Percentiles rank a stretch among this genome's conserved stretches.
phyloP scores from a whole-genome alignment of 23 red algal genomes.

The Gracilariopsis chorda region DNA sequence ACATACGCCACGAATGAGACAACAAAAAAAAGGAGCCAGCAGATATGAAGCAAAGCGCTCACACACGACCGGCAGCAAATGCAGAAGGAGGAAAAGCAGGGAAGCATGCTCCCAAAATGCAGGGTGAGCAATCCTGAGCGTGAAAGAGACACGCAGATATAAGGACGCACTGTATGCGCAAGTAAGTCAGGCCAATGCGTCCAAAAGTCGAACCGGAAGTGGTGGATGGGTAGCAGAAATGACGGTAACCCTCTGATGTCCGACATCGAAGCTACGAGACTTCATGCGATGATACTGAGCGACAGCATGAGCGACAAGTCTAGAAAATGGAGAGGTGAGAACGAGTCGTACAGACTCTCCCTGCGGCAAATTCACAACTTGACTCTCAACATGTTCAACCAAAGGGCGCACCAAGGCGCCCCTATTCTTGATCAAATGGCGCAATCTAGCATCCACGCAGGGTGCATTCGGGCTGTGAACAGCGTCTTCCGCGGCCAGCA shows the following conservation, averaged over 20 bases:
- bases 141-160: no score
- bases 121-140: no score
- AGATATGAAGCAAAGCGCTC: no score
- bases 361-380: not conserved
- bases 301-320: constrained; percentile 44
- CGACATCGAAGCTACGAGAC: constrained; percentile 3
- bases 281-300: constrained; percentile 34
- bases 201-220: not conserved
- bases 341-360: constrained; percentile 16
- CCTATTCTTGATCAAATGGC: constrained; percentile 10
- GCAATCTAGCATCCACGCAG: constrained; percentile 23
- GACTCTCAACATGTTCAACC: constrained; percentile 14
- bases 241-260: constrained; percentile 26
- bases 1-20: no score
- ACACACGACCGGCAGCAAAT: no score
- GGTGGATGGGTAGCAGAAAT: constrained; percentile 7
- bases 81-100: no score
- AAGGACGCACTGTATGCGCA: no score
- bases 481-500: not conserved
- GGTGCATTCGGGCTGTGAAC: not conserved
- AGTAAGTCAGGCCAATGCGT: not conserved
- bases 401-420: not conserved
- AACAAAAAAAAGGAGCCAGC: no score
- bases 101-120: no score
- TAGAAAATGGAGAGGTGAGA: not conserved